Conservation (phyloP, 1,284 basidiomycete species). For the Kalmanozyma brasiliensis region DNA sequence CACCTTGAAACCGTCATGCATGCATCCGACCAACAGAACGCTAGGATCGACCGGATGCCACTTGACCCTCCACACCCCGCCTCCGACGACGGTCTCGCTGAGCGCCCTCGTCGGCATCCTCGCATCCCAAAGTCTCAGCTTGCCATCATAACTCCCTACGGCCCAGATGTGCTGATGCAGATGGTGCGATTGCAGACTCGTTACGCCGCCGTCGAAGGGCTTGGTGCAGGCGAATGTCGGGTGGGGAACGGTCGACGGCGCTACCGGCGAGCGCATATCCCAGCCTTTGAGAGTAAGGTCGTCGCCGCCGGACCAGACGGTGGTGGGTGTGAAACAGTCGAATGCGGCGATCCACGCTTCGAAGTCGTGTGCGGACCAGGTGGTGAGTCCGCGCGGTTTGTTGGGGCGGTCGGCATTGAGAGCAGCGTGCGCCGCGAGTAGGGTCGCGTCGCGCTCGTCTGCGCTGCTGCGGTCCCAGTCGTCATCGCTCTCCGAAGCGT, state of each 20-base stretch:
- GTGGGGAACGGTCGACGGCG: conserved; percentile 57
- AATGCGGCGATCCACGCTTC: conserved; percentile 95
- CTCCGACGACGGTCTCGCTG: conserved; percentile 77
- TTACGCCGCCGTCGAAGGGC: conserved; percentile 90
- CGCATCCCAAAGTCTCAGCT: conserved; percentile 83
- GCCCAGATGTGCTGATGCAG: conserved; percentile 83
- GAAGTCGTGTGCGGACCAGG: conserved; percentile 89
- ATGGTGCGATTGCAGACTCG: conserved; percentile 86
- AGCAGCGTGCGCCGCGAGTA: conserved; percentile 7
- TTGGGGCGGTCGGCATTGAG: conserved; percentile 23
- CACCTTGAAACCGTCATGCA: conserved; percentile 94
- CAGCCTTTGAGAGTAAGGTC: conserved; percentile 89
- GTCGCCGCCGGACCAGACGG: conserved; percentile 92
- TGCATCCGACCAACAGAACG: conserved; percentile 86
- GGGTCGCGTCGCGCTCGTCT: conserved; percentile 24
- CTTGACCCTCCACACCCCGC: conserved; percentile 94
- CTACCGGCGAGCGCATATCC: too few species aligned
- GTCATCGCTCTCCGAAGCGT: conserved; percentile 23
- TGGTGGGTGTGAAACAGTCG: conserved; percentile 76
- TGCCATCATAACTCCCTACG: conserved; percentile 91
- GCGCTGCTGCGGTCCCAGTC: conserved; percentile 35
- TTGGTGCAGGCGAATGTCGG: conserved; percentile 78
- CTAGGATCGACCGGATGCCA: conserved; percentile 80
- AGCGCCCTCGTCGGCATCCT: conserved; percentile 77
- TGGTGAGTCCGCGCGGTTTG: conserved; percentile 45